Conservation (phyloP, 441 rosid genomes). For the Corymbia calophylla region DNA sequence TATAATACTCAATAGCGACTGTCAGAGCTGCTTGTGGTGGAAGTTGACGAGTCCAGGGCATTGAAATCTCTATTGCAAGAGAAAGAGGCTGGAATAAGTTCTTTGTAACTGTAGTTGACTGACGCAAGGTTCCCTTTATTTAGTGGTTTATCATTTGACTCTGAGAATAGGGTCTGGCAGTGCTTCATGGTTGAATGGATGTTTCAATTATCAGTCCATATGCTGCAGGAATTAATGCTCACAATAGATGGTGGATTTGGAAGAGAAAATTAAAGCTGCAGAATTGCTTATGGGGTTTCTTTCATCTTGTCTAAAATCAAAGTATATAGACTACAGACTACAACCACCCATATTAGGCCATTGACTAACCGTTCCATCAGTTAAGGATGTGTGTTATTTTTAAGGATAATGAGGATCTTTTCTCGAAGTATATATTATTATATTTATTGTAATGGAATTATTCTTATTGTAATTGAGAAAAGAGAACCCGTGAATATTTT, state of each 20-base stretch:
- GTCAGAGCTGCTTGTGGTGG: slow-evolving; percentile 85
- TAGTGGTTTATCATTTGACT: not conserved
- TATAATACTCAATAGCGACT: slow-evolving; percentile 85
- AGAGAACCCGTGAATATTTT: too few species aligned
- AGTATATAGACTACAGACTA: too few species aligned
- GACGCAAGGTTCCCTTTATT: slow-evolving; percentile 38
- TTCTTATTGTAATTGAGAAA: too few species aligned
- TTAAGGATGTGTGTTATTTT: too few species aligned
- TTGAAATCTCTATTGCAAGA: slow-evolving; percentile 69
- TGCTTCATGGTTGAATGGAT: not conserved
- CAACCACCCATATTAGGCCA: too few species aligned
- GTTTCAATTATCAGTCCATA: not conserved
- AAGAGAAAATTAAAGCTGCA: slow-evolving; percentile 53
- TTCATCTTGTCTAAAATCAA: too few species aligned
- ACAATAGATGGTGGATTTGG: slow-evolving; percentile 44
- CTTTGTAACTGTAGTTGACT: slow-evolving; percentile 39
- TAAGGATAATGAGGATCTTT: too few species aligned
- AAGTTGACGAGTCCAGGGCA: slow-evolving; percentile 73
- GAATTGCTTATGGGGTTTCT: slow-evolving; percentile 33
- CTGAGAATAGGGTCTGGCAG: not conserved
- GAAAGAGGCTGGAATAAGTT: slow-evolving; percentile 46
- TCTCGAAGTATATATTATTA: too few species aligned
- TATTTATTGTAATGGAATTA: too few species aligned
- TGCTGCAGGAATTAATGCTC: slow-evolving; percentile 54
- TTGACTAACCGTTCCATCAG: too few species aligned